phyloP scores from a whole-genome alignment of 352 stramenopile genomes.

The Globisporangium carolinianum region DNA sequence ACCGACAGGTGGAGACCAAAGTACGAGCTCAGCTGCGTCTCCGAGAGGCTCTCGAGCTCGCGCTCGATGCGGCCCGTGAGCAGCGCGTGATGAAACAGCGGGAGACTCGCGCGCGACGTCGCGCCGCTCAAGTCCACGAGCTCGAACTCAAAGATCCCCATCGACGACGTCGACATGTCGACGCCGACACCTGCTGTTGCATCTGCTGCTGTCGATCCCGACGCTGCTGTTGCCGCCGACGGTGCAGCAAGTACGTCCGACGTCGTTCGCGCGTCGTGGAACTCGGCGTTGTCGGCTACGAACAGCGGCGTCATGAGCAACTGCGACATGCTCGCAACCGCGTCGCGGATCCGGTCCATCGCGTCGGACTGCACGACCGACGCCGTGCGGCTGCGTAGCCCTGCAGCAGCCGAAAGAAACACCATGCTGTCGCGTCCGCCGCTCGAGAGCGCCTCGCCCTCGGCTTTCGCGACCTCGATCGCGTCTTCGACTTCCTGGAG shows the following conservation, averaged over 20 bases:
- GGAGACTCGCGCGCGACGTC: constrained; percentile 39
- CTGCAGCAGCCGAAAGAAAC: constrained; percentile 27
- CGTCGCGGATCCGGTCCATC: constrained; percentile 48
- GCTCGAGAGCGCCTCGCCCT: constrained; percentile 38
- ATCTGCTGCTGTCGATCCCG: neutral
- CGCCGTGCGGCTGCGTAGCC: constrained; percentile 13
- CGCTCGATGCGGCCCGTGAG: constrained; percentile 68
- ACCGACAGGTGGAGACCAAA: constrained; percentile 57
- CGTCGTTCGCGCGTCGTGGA: constrained; percentile 66
- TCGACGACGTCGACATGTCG: constrained; percentile 52
- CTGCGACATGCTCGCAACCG: constrained; percentile 69
- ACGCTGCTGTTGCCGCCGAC: constrained; percentile 4
- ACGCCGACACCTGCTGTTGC: constrained; percentile 12
- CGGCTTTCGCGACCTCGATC: constrained; percentile 58
- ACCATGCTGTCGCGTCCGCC: constrained; percentile 51
- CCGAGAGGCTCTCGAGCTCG: constrained; percentile 59
- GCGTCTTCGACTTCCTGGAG: constrained; percentile 67
- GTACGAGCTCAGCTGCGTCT: constrained; percentile 55
- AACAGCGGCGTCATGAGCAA: constrained; percentile 73
- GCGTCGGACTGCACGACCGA: constrained; percentile 22
- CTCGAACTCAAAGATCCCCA: constrained; percentile 80
- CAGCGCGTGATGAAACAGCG: constrained; percentile 80
- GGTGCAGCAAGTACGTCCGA: constrained; percentile 15
- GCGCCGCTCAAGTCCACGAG: constrained; percentile 72
- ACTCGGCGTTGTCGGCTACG: constrained; percentile 74